A percentile compares a stretch with the other conserved stretches of the same genome.
Conservation (phyloP, 2,329 filamentous ascomycete genomes). For the Xylariales sp. region DNA sequence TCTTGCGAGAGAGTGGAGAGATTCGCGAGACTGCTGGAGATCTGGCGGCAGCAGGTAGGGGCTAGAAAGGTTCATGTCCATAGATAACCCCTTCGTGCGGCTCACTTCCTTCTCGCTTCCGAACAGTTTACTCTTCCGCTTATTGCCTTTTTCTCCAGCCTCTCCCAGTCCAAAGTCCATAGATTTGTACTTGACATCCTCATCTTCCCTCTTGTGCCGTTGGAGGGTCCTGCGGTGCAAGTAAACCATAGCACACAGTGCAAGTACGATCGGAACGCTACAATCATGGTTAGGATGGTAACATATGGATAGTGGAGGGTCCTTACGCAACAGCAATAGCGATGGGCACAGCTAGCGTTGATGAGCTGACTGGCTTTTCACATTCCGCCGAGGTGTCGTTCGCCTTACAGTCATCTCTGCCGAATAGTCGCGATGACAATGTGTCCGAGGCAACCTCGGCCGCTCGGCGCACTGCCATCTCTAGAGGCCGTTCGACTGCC, state of each 20-base stretch:
- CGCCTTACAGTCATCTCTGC: conserved; percentile 11
- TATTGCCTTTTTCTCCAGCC: conserved; percentile 31
- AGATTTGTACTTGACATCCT: conserved; percentile 80
- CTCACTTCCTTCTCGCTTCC: conserved; percentile 51
- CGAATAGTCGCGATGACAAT: conserved; percentile 7
- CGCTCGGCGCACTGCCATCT: conserved; percentile 10
- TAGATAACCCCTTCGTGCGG: conserved; percentile 53
- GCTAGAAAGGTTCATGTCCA: conserved; percentile 72
- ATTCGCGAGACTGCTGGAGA: conserved; percentile 75
- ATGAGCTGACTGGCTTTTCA: conserved; percentile 51
- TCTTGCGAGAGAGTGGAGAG: conserved; percentile 77
- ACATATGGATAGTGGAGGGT: neutral
- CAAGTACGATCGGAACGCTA: conserved; percentile 71
- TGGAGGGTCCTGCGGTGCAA: conserved; percentile 75
- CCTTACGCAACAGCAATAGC: conserved; percentile 67
- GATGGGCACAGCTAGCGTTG: conserved; percentile 57
- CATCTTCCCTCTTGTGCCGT: conserved; percentile 72
- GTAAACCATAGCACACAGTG: conserved; percentile 63
- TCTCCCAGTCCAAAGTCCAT: conserved; percentile 84
- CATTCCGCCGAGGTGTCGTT: conserved; percentile 39
- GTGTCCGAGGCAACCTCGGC: conserved; percentile 4
- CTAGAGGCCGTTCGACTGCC: conserved; percentile 12
- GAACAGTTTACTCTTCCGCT: conserved; percentile 41
- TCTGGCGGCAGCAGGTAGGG: conserved; percentile 92
- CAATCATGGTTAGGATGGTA: conserved; percentile 1